Conservation (phyloP, 2,329 filamentous ascomycete genomes). For the Cladobotryum mycophilum region DNA sequence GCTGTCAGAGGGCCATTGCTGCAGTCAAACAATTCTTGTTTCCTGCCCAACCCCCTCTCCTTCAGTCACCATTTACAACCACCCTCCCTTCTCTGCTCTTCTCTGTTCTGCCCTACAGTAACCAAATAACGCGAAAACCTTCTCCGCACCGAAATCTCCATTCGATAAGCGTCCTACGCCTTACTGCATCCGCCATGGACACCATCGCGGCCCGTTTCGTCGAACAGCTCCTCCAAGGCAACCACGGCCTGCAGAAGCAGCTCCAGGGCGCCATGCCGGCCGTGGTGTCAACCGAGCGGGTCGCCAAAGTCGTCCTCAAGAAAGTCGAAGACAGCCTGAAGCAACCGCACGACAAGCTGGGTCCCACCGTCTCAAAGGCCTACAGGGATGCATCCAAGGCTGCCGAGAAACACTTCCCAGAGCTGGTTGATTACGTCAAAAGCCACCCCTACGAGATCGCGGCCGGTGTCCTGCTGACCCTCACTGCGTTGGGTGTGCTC, state of each 20-base stretch:
- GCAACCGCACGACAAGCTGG: constrained; percentile 1
- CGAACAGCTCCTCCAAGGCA: too few species aligned
- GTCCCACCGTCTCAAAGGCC: constrained; percentile 1
- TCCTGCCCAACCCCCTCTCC: too few species aligned
- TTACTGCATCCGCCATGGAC: too few species aligned
- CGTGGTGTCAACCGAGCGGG: not conserved
- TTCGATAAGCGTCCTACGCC: too few species aligned
- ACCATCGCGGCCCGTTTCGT: too few species aligned
- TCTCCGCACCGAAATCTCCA: too few species aligned
- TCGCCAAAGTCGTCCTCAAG: constrained; percentile 1
- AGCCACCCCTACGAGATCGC: constrained; percentile 2
- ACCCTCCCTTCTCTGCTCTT: too few species aligned
- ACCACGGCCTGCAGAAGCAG: not conserved
- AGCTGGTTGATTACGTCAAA: not conserved
- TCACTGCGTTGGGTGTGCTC: constrained; percentile 3
- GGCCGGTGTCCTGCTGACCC: not conserved
- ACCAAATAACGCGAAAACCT: too few species aligned
- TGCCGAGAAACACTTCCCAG: not conserved
- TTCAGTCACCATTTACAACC: too few species aligned
- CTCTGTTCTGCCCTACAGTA: too few species aligned
- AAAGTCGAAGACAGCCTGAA: constrained; percentile 1
- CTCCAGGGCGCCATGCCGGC: not conserved
- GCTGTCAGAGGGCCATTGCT: too few species aligned
- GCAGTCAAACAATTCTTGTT: too few species aligned
- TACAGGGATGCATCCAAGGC: not conserved